Base-by-base conservation (phyloP, 768 basidiomycete species). In the Serendipita vermifera region DNA sequence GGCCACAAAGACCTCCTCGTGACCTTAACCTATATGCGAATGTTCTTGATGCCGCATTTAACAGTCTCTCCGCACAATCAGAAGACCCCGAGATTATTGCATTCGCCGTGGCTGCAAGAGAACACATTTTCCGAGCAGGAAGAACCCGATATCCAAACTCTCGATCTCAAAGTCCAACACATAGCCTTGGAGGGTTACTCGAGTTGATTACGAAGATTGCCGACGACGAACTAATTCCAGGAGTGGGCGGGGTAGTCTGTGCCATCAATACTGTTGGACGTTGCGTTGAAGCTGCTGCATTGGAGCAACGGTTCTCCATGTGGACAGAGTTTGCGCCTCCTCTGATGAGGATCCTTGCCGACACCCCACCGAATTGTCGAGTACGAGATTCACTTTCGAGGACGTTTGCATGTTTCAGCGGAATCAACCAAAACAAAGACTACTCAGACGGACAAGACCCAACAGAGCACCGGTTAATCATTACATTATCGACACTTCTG, bases 371-470 rank as follows among this genome's bases (percentile, higher is more conserved):
- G 32, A 31, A 51, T 15, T 51, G 46, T n/a, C 46, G 46, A 9
- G 46, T 51, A 15, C 17, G 46, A 26, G 46, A 51, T 9, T 20
- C 46, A 7, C 24, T 51, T 22, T 51, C 46, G 5, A 22, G 46
- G 46, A 31, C 27, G 17, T 31, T 51, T 24, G 46, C 46, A 22
- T 51, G 46, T 31, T 51, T 51, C 29, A 31, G 22, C 24, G 46
- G 46, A n/a, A n/a, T 51, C 24, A 51, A 31, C 29, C 46, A 22
- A 5, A 22, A 7, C 32, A 22, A 31, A 5, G 46, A 51, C 27
- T 51, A 51, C 27, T 51, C 46, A 31, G 46, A 51, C 27, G 46
- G 46, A 51, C 26, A 51, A n/a, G 46, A 51, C 24, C 46, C 46
- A 31, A 51, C 46, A 51, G 46, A 51, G 46, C 46, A 51, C 29